Base-by-base conservation (phyloP, 1,139 yeast genomes). In the Suhomyces yuchorum region DNA sequence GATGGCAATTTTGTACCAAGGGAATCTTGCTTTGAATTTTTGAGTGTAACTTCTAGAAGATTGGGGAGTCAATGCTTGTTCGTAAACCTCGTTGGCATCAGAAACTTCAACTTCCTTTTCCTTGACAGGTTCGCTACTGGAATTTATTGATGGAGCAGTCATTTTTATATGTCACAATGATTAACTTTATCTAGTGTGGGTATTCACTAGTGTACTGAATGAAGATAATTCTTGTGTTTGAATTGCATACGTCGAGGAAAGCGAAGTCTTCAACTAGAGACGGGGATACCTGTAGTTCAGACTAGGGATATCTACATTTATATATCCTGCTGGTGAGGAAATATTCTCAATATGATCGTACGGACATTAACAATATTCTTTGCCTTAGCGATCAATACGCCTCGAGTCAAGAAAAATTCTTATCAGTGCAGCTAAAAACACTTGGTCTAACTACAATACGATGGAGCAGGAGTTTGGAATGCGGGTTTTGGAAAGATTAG, bases 1-100 rank as follows among this genome's bases (percentile, higher is more conserved):
- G 26, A 66, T 47, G 3, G 63, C 62, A 8, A 67, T 42, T 40
- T 52, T 63, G 36, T 36, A 56, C 50, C 48, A 53, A 4, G 60
- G 59, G 38, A 42, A 52, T 15, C 38, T 44, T 17, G 37, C 8
- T 42, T 51, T 56, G 36, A 55, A 17, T 6, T 18, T 41, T 17
- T 38, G 49, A 15, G 38, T 30, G 17, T 41, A 17, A 32, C 48
- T 19, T 15, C 43, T 19, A 7, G 51, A 30, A 34, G 37, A 17
- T 33, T 38, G 23, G n/a, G 51, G 44, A 20, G 40, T 24, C 38
- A 42, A 33, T 15, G 33, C 48, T 15, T 17, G 26, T 14, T 41
- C 44, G 5, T 42, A 35, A 20, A 24, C 28, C 22, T 44, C 45
- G 20, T 48, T 40, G 19, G 15, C 34, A 14, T 22, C 20, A 19